phyloP scores from a whole-genome alignment of 2,329 filamentous ascomycete genomes.

The Grosmannia serpens region DNA sequence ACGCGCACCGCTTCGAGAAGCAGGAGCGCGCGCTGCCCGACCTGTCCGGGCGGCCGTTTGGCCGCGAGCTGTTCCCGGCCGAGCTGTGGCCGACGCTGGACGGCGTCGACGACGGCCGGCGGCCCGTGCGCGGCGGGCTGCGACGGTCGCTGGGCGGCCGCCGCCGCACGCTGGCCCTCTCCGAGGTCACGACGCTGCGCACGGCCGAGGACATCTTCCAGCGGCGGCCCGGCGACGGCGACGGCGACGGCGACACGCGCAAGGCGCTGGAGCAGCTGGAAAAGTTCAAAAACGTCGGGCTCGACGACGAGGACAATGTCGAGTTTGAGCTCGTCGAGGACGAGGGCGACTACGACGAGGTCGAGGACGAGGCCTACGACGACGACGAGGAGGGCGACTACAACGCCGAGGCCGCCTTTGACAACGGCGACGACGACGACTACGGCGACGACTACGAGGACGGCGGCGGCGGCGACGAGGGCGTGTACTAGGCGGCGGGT shows the following conservation, averaged over 20 bases:
- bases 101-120: slow-evolving; percentile 26
- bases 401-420: slow-evolving; percentile 50
- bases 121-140: slow-evolving; percentile 6
- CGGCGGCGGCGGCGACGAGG: slow-evolving; percentile 24
- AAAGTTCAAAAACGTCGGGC: slow-evolving; percentile 29
- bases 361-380: slow-evolving; percentile 39
- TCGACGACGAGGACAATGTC: slow-evolving; percentile 22
- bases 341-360: slow-evolving; percentile 34
- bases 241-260: slow-evolving; percentile 13
- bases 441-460: slow-evolving; percentile 36
- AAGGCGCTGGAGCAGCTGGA: slow-evolving; percentile 34
- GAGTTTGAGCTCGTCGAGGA: slow-evolving; percentile 37
- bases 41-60: slow-evolving; percentile 35
- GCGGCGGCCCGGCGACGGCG: slow-evolving; percentile 20
- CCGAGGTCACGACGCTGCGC: slow-evolving; percentile 33
- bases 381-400: slow-evolving; percentile 51
- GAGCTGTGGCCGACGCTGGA: slow-evolving; percentile 46
- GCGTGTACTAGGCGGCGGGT: slow-evolving; percentile 8
- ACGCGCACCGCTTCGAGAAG: slow-evolving; percentile 42
- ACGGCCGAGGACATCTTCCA: slow-evolving; percentile 41
- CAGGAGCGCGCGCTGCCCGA: slow-evolving; percentile 43
- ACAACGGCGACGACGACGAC: slow-evolving; percentile 43
- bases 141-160: slow-evolving; percentile 9
- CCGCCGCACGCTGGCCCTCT: slow-evolving; percentile 31
- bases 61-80: slow-evolving; percentile 39